phyloP scores from a whole-genome alignment of 305 asterid genomes.

The Rubia balearica region DNA sequence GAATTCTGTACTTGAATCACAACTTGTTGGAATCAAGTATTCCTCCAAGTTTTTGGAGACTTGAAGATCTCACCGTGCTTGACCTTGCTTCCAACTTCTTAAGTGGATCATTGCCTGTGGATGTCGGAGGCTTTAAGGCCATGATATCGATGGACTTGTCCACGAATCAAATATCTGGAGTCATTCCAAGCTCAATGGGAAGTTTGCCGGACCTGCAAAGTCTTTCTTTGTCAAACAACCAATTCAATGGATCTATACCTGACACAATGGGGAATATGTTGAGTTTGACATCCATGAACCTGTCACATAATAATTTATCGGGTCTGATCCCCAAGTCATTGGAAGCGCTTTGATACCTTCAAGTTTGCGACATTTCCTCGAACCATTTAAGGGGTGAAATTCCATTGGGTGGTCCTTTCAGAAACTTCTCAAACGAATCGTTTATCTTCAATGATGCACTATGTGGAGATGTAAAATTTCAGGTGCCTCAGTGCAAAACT shows the following conservation, averaged over 20 bases:
- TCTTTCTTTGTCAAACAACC: constrained; percentile 8
- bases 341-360: constrained; percentile 11
- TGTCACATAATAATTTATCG: constrained; percentile 12
- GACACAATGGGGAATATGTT: constrained; percentile 12
- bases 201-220: not conserved
- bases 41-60: constrained; percentile 13
- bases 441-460: constrained; percentile 13
- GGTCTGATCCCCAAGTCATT: constrained; percentile 10
- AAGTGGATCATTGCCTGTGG: not conserved
- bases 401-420: not conserved
- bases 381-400: not conserved
- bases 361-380: constrained; percentile 8
- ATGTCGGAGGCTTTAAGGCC: constrained; percentile 6
- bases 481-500: not conserved
- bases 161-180: constrained; percentile 9
- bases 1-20: not conserved
- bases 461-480: constrained; percentile 5
- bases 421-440: not conserved
- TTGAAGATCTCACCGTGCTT: not conserved
- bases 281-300: constrained; percentile 7
- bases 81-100: constrained; percentile 11
- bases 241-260: constrained; percentile 11
- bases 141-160: constrained; percentile 7
- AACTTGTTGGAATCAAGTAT: constrained; percentile 5
- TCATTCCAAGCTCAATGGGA: constrained; percentile 7